Conservation (phyloP, 2,329 filamentous ascomycete genomes). For the Torrubiellomyces zombiae region DNA sequence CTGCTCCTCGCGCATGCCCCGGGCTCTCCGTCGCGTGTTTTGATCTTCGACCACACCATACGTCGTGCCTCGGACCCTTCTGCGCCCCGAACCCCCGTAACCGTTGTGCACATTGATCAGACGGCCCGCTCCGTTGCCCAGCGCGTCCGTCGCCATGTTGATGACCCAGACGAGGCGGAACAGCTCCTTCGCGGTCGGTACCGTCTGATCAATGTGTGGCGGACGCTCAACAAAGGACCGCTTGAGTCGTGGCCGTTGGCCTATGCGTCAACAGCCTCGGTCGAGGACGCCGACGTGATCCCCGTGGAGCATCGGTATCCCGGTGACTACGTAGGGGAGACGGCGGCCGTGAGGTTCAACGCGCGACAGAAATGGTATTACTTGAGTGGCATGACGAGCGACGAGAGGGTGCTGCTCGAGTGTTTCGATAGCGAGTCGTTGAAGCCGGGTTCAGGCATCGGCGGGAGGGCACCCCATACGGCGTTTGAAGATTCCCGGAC, state of each 20-base stretch:
- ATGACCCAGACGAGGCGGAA: slow-evolving; percentile 51
- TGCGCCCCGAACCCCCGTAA: slow-evolving; percentile 52
- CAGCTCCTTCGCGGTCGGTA: slow-evolving; percentile 50
- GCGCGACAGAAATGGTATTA: slow-evolving; percentile 59
- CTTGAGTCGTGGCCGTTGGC: slow-evolving; percentile 52
- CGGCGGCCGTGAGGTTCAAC: slow-evolving; percentile 48
- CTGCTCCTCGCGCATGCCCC: slow-evolving; percentile 52
- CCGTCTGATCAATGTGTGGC: slow-evolving; percentile 80
- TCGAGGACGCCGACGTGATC: slow-evolving; percentile 47
- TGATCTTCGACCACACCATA: slow-evolving; percentile 81
- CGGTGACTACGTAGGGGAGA: slow-evolving; percentile 52
- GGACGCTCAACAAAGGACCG: slow-evolving; percentile 40
- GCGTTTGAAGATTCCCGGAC: slow-evolving; percentile 67
- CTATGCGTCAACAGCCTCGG: slow-evolving; percentile 47
- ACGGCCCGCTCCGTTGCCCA: slow-evolving; percentile 46
- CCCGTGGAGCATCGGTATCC: slow-evolving; percentile 57
- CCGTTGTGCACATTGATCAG: slow-evolving; percentile 69
- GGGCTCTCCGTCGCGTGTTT: slow-evolving; percentile 45
- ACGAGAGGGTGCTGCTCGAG: slow-evolving; percentile 60
- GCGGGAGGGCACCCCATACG: slow-evolving; percentile 50
- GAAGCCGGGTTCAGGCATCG: slow-evolving; percentile 31
- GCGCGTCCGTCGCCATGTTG: slow-evolving; percentile 53
- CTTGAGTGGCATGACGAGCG: slow-evolving; percentile 58
- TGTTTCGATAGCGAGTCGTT: slow-evolving; percentile 55
- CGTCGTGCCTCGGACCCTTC: slow-evolving; percentile 45